Base-by-base conservation (phyloP, 495 filamentous ascomycete genomes). In the Aspergillus haitiensis region DNA sequence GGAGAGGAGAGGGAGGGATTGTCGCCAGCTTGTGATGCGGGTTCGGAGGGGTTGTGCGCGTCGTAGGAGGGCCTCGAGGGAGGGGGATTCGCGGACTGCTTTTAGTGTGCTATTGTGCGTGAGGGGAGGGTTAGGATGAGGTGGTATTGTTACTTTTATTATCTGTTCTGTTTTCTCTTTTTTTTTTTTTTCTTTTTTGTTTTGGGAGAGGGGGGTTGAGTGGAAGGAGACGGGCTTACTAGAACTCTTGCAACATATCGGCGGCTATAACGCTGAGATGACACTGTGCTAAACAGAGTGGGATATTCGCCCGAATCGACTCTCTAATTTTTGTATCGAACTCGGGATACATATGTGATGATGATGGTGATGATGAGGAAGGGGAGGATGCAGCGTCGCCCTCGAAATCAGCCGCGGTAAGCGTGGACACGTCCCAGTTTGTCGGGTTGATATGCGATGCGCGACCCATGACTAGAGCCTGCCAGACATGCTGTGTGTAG, bases 31-130 rank as follows among this genome's bases (percentile, higher is more conserved):
- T 10, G 27, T 18, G 18, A 50, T 50, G 18, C 47, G 47, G 7
- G 47, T n/a, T 27, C 47, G 47, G 47, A 50, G 47, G 1, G 47
- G 47, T n/a, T 50, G 47, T 16, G 47, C 47, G 16, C 47, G 47
- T 16, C 10, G 9, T 8, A 50, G 31, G 21, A 50, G 47, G 21
- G n/a, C 13, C 6, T 33, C 47, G 21, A 50, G 47, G 6, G 47
- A 32, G n/a, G 31, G 47, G 1, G 47, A 50, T 11, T 50, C 8
- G 47, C 47, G 47, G 31, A 32, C 31, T 27, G 47, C 47, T 50
- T 50, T 50, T 12, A 50, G 31, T 2, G 47, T 50, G 31, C 47
- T 50, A 12, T 6, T 31, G 4, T 15, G 42, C 3, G 21, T 27
- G 21, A 27, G 21, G 21, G 21, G 21, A 27, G 21, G 21, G 21